Percentiles rank a stretch among this genome's conserved stretches.
Conservation (phyloP, 495 filamentous ascomycete species). For the Sporormia fimetaria region DNA sequence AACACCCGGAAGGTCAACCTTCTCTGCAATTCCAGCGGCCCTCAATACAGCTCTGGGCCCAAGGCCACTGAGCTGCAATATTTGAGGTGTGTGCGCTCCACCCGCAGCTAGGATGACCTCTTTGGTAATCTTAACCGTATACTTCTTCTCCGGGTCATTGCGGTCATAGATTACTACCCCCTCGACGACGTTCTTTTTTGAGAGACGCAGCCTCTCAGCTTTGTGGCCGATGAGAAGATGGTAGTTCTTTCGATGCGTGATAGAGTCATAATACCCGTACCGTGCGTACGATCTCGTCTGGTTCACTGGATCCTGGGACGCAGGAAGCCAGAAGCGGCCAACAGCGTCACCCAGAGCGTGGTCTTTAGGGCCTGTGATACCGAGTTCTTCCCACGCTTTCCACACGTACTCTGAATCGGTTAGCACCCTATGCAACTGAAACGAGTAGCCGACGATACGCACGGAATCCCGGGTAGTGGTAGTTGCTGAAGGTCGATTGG, state of each 20-base stretch:
- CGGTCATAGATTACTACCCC: slow-evolving; percentile 18
- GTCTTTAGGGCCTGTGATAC: slow-evolving; percentile 6
- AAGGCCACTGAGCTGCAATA: slow-evolving; percentile 15
- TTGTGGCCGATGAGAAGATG: slow-evolving; percentile 17
- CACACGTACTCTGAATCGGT: slow-evolving; percentile 14
- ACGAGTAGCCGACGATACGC: slow-evolving; percentile 17
- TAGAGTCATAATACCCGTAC: slow-evolving; percentile 16
- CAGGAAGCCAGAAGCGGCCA: slow-evolving; percentile 13
- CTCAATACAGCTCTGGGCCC: slow-evolving; percentile 11
- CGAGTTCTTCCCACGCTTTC: slow-evolving; percentile 14
- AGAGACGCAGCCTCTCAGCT: slow-evolving; percentile 9
- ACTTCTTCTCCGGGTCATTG: slow-evolving; percentile 6
- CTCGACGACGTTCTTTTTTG: slow-evolving; percentile 6
- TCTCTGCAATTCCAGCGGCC: slow-evolving; percentile 5
- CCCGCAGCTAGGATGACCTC: slow-evolving; percentile 37
- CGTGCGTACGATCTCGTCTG: slow-evolving; percentile 15
- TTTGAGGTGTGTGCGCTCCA: slow-evolving; percentile 9
- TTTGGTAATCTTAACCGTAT: slow-evolving; percentile 36
- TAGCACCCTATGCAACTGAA: too few relatives aligned
- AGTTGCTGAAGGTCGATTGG: slow-evolving; percentile 34
- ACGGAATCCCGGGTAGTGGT: slow-evolving; percentile 34
- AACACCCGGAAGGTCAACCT: slow-evolving; percentile 10
- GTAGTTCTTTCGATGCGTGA: slow-evolving; percentile 11
- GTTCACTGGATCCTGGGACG: slow-evolving; percentile 7
- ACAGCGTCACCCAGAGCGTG: slow-evolving; percentile 5